Percentiles rank a stretch among this genome's conserved stretches.
Conservation (phyloP, 495 filamentous ascomycete genomes). For the Cryomyces minteri region DNA sequence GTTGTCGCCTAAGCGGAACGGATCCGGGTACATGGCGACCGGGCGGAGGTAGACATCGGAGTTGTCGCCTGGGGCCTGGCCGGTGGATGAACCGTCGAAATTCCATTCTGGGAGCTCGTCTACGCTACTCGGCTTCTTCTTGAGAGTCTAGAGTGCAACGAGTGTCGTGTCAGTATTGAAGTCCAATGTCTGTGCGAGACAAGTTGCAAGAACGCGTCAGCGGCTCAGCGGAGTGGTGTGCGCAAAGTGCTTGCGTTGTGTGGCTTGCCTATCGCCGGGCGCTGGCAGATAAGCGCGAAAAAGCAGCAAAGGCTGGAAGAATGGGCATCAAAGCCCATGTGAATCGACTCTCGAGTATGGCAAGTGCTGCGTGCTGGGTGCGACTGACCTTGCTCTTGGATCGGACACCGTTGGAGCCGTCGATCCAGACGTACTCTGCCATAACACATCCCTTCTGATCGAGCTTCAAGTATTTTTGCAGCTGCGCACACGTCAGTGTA, state of each 20-base stretch:
- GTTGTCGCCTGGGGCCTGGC: constrained; percentile 87
- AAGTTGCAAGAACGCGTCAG: neutral
- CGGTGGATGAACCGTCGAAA: constrained; percentile 93
- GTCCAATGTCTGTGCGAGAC: neutral
- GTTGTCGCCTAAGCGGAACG: constrained; percentile 70
- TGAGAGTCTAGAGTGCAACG: constrained; percentile 47
- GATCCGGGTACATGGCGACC: constrained; percentile 77
- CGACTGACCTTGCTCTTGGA: constrained; percentile 80
- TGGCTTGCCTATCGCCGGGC: neutral
- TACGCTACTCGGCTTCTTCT: constrained; percentile 36
- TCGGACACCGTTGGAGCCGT: constrained; percentile 54
- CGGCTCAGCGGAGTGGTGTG: neutral
- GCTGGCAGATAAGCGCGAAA: neutral
- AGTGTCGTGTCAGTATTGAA: neutral
- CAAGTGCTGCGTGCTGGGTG: neutral
- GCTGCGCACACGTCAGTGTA: constrained; percentile 5
- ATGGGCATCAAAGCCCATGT: no score
- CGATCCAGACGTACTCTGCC: constrained; percentile 98
- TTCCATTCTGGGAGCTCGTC: constrained; percentile 96
- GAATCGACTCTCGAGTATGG: no score
- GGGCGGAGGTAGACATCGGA: constrained; percentile 97
- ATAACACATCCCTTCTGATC: constrained; percentile 72
- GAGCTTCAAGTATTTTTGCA: constrained; percentile 80
- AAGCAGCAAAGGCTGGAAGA: neutral
- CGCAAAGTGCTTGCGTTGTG: neutral